Conservation (phyloP, 2,329 filamentous ascomycete genomes). For the Colletotrichum magnum region DNA sequence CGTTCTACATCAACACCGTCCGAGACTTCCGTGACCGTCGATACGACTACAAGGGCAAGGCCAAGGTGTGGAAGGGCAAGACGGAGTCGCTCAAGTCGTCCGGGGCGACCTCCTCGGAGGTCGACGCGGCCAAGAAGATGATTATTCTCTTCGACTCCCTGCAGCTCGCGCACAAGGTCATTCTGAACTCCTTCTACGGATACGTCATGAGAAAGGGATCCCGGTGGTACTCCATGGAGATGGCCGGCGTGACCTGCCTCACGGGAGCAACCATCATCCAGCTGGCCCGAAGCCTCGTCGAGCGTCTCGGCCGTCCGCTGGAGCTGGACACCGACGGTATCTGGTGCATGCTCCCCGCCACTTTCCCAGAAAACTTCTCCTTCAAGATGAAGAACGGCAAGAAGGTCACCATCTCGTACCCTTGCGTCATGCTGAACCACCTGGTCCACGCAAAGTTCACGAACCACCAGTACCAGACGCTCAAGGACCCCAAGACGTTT, state of each 20-base stretch:
- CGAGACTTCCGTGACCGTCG: constrained; percentile 95
- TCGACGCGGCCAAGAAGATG: constrained; percentile 99
- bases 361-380: constrained; percentile 95
- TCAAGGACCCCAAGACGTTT: constrained; percentile 83
- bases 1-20: constrained; percentile 98
- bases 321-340: constrained; percentile 99
- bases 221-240: constrained; percentile 99
- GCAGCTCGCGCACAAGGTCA: constrained; percentile 98
- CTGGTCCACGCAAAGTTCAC: constrained; percentile 95
- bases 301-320: constrained; percentile 90
- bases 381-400: constrained; percentile 97
- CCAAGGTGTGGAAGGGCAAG: constrained; percentile 99
- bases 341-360: constrained; percentile 98
- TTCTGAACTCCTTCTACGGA: constrained; percentile 98
- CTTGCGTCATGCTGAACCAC: constrained; percentile 99
- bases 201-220: constrained; percentile 99
- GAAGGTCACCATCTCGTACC: constrained; percentile 96
- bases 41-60: constrained; percentile 98
- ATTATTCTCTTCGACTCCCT: constrained; percentile 95
- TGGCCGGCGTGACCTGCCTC: constrained; percentile 98
- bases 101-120: constrained; percentile 80
- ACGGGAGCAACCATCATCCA: constrained; percentile 98
- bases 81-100: constrained; percentile 87
- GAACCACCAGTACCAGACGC: constrained; percentile 96
- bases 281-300: constrained; percentile 92